Evolutionary conservation across 106 monocot genomes (phyloP).

Genomic region (Agapanthus africanus): DNA sequence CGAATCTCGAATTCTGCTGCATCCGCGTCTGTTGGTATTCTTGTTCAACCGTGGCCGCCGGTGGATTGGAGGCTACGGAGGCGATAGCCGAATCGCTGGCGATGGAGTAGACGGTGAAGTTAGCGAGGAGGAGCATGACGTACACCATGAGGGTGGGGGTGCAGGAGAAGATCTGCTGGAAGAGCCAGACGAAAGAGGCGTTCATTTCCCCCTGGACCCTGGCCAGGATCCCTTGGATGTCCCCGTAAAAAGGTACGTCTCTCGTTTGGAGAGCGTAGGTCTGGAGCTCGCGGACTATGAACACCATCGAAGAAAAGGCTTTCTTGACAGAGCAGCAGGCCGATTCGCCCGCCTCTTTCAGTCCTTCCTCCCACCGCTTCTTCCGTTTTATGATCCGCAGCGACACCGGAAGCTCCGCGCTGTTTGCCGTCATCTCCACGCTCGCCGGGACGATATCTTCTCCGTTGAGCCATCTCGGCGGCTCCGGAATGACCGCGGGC

Average conservation of each 20-base stretch:
- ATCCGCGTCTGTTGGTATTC: not conserved
- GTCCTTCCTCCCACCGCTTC: conserved; percentile 24
- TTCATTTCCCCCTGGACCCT: conserved; percentile 53
- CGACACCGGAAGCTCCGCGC: conserved; percentile 33
- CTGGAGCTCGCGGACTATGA: conserved; percentile 69
- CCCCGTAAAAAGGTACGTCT: conserved; percentile 29
- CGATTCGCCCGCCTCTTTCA: conserved; percentile 1
- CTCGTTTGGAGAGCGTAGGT: conserved; percentile 48
- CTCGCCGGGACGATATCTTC: not conserved
- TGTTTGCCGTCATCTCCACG: conserved; percentile 37
- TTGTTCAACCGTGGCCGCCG: not conserved
- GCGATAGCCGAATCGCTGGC: conserved; percentile 25
- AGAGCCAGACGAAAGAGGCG: conserved; percentile 80
- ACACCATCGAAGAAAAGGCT: conserved; percentile 77
- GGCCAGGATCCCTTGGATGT: conserved; percentile 34
- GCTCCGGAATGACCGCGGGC: conserved; percentile 19
- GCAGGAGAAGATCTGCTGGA: conserved; percentile 62
- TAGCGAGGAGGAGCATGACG: conserved; percentile 74
- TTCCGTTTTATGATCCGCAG: conserved; percentile 49
- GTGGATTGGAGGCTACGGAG: conserved; percentile 5
- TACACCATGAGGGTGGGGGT: conserved; percentile 66
- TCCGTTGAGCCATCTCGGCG: not conserved
- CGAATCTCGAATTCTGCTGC: not conserved
- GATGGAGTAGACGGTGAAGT: conserved; percentile 73
- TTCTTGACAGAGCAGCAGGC: conserved; percentile 24